phyloP scores from a whole-genome alignment of 176 grass and related monocot genomes.

The Rhynchospora breviuscula region DNA sequence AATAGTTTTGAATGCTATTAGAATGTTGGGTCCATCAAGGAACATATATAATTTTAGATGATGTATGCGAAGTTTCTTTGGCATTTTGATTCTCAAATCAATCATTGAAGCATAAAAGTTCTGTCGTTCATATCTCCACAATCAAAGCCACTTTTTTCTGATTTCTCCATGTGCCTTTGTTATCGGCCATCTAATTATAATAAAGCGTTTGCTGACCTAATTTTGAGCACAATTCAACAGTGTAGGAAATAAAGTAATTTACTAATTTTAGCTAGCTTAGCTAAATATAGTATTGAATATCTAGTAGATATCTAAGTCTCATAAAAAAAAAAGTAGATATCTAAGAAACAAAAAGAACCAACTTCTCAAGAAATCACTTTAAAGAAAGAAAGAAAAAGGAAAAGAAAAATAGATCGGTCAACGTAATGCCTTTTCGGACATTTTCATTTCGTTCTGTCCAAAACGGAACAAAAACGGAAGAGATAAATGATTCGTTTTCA shows the following conservation, averaged over 20 bases:
- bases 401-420: too few relatives aligned
- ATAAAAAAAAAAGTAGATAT: too few relatives aligned
- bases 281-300: conserved; percentile 15
- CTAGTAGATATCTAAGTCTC: background rate
- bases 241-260: background rate
- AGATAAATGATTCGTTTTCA: too few relatives aligned
- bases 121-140: conserved; percentile 9
- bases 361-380: background rate
- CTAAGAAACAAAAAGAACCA: background rate
- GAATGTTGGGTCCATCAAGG: background rate
- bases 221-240: background rate
- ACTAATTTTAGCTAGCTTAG: conserved; percentile 7
- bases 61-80: background rate
- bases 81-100: conserved; percentile 8
- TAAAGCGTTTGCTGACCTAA: conserved; percentile 18
- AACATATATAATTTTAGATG: background rate
- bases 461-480: too few relatives aligned
- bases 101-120: conserved; percentile 15
- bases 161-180: conserved; percentile 26
- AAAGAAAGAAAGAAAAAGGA: background rate
- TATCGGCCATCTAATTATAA: background rate
- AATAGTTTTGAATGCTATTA: background rate
- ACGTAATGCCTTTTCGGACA: too few relatives aligned
- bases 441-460: too few relatives aligned
- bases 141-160: conserved; percentile 23